Evolutionary conservation across 345 rosid genomes (phyloP), one percentile per base, ranked within the genome.

Genomic region (Arabidopsis suecica): DNA sequence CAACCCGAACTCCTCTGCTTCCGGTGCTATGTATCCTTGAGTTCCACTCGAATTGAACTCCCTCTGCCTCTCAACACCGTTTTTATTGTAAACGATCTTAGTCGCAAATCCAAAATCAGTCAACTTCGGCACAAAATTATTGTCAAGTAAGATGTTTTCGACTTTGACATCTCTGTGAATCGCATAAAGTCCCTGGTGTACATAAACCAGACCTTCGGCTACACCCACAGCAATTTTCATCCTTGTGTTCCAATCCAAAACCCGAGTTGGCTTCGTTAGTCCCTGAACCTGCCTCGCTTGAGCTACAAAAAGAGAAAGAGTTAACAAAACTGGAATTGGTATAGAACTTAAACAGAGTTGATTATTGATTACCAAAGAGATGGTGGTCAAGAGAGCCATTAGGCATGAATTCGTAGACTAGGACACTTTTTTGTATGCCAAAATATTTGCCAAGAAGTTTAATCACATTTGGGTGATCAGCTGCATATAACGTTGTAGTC

Each of bases 221-320:
- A 91, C 90, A 47, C 98, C 93, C 34, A 89, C 85, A 1, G 96
- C 93, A 72, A 93, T 85, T 78, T 61, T 73, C 93, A 93, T 82
- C 80, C 98, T 82, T 11, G 71, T 78, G 54, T 71, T 76, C 96
- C 98, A 93, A 72, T 83, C 84, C 69, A 93, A 81, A 7, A 77
- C 67, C 25, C 14, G 12, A 56, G 53, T 25, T 7, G 2, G 5
- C 7, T 42, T 47, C 9, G 25, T 11, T 40, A 23, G 33, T 23
- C 49, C 49, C 23, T 42, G 34, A 48, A 22, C 16, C 5, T 6
- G 33, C 45, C 30, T 74, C 33, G 4, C 8, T 5, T 16, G 1
- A n/a, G 45, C 79, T 75, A 50, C 55, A 59, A 56, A 41, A 49
- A 54, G 6, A 30, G 25, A 38, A 20, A 4, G 33, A 44, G 22